Percentiles rank a stretch among this genome's conserved stretches.
phyloP scores from a whole-genome alignment of 371 early-diverging fungal genomes.

The Funneliformis caledonium region DNA sequence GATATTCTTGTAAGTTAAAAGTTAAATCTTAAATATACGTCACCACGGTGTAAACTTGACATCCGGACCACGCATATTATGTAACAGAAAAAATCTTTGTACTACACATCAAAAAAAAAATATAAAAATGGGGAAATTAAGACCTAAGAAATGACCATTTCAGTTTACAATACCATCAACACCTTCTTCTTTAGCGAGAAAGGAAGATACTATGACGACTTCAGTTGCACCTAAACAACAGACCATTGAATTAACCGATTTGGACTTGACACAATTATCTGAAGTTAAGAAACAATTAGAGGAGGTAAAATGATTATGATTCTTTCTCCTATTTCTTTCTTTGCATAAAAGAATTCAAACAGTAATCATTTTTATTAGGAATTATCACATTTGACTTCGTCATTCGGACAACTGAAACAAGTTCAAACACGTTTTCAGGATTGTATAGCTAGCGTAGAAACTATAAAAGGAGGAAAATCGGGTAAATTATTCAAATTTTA shows the following conservation, averaged over 20 bases:
- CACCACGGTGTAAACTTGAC: too few relatives aligned
- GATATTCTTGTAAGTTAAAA: too few relatives aligned
- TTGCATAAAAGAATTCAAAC: background rate
- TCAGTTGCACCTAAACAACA: conserved; percentile 1
- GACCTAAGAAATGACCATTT: background rate
- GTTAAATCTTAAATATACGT: too few relatives aligned
- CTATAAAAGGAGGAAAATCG: conserved; percentile 27
- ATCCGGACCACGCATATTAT: background rate
- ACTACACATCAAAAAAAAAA: background rate
- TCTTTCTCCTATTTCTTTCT: background rate
- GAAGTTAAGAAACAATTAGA: conserved; percentile 85
- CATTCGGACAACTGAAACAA: conserved; percentile 83
- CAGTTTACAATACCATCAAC: background rate
- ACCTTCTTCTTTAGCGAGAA: background rate
- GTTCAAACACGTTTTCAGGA: conserved; percentile 88
- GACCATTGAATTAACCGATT: conserved; percentile 76
- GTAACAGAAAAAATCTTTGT: background rate
- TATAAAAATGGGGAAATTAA: background rate
- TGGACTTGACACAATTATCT: conserved; percentile 84
- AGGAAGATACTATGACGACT: background rate
- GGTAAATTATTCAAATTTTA: conserved; percentile 1
- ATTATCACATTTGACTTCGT: conserved; percentile 79
- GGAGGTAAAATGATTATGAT: conserved; percentile 57
- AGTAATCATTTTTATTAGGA: conserved; percentile 58
- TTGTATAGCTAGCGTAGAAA: conserved; percentile 66